phyloP scores from a whole-genome alignment of 106 monocot species.

The Posidonia australis region DNA sequence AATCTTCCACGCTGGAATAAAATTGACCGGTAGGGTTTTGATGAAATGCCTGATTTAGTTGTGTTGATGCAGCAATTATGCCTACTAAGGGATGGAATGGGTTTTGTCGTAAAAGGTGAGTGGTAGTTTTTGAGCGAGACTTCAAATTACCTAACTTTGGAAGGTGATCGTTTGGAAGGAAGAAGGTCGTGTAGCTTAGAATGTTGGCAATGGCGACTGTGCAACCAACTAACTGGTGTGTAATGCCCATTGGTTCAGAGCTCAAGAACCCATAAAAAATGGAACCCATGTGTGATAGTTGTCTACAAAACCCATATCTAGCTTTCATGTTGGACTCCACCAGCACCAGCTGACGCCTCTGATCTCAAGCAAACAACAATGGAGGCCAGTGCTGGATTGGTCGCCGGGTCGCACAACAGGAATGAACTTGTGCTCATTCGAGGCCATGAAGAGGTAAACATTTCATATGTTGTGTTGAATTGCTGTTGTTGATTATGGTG shows the following conservation, averaged over 20 bases:
- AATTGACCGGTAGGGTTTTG: not conserved
- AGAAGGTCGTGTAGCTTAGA: conserved; percentile 32
- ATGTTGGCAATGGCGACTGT: conserved; percentile 75
- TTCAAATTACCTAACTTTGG: conserved; percentile 8
- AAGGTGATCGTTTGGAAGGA: not conserved
- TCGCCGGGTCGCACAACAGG: conserved; percentile 90
- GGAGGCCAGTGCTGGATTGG: conserved; percentile 89
- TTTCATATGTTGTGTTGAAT: not conserved
- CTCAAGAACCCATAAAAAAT: conserved; percentile 2
- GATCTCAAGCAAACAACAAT: conserved; percentile 13
- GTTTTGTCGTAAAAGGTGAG: not conserved
- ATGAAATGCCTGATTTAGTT: not conserved
- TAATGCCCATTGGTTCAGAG: conserved; percentile 25
- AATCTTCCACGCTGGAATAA: not conserved
- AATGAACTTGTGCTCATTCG: conserved; percentile 95
- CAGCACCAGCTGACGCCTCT: not conserved
- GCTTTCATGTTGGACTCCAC: not conserved
- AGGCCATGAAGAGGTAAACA: conserved; percentile 74
- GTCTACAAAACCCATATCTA: conserved; percentile 31
- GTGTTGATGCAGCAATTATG: too few relatives aligned
- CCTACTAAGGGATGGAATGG: not conserved
- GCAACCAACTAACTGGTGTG: conserved; percentile 54
- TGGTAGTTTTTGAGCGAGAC: not conserved
- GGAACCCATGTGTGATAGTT: not conserved
- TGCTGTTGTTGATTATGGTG: not conserved